Evolutionary conservation across 2,329 filamentous ascomycete genomes (phyloP), one percentile per base, ranked within the genome.

Genomic region (Chaetomium sp.): DNA sequence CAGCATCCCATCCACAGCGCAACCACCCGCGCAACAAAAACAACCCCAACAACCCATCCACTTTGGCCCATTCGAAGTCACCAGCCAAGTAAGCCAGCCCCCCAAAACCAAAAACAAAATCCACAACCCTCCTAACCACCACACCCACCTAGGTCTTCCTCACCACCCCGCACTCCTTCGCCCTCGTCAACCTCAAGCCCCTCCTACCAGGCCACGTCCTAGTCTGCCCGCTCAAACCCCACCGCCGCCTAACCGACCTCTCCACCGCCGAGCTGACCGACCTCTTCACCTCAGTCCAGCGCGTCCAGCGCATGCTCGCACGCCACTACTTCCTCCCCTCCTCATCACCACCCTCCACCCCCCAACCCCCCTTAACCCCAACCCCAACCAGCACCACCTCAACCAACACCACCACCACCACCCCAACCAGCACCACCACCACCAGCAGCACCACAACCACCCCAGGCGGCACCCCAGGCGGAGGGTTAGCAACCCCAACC

Each of bases 151-250:
- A 97, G 90, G 92, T 97, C 80, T 98, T 98, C 81, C 86, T 96
- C 77, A 82, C 83, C 69, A 96, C 93, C 1, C 83, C 85, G 0
- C 83, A 90, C 72, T 91, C 89, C 71, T 97, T 93, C 80, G 93
- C 92, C 61, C 83, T 98, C 68, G 93, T 98, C 64, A 99, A 99
- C 79, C 87, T 98, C 75, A 97, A 97, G 79, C 95, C 95, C 27
- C 86, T 99, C 45, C 85, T 97, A 1, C 93, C 93, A 0, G 95
- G 95, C 64, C 95, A 99, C 80, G 89, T 98, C 67, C 90, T 99
- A 35, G 86, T 99, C 67, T 97, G 91, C 70, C 92, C 95, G 0
- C 84, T 86, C 23, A 83, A 83, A 38, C 78, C 81, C 31, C 89
- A 93, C 70, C 85, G 83, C 56, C 90, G 92, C 57, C 84, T 98